phyloP scores from a whole-genome alignment of 768 basidiomycete species.

The Gyrodon lividus region DNA sequence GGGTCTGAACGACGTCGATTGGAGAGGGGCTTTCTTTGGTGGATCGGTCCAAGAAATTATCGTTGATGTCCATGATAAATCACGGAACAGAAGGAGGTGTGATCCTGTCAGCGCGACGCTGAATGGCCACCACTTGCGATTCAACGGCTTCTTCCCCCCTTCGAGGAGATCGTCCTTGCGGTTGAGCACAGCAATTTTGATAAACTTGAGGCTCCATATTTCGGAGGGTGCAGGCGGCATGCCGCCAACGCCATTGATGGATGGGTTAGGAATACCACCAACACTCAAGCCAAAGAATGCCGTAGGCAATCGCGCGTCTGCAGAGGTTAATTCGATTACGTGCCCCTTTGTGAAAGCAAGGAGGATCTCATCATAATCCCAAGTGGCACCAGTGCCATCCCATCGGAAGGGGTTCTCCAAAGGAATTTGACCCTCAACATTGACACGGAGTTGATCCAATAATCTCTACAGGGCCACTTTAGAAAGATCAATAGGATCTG shows the following conservation, averaged over 20 bases:
- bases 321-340: conserved; percentile 52
- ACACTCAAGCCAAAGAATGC: conserved; percentile 44
- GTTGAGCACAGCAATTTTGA: conserved; percentile 77
- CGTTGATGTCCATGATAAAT: conserved; percentile 53
- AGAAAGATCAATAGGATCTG: conserved; percentile 2
- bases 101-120: conserved; percentile 85
- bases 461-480: conserved; percentile 46
- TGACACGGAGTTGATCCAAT: conserved; percentile 65
- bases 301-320: conserved; percentile 40
- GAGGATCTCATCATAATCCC: conserved; percentile 67
- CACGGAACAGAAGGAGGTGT: conserved; percentile 88
- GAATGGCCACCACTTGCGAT: conserved; percentile 87
- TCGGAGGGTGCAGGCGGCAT: conserved; percentile 28
- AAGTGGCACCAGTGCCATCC: conserved; percentile 61
- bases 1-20: conserved; percentile 56
- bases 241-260: conserved; percentile 27
- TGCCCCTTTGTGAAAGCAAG: conserved; percentile 60
- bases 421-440: conserved; percentile 60
- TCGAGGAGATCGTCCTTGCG: conserved; percentile 80
- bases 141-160: conserved; percentile 71
- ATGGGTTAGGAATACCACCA: conserved; percentile 33
- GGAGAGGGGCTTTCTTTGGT: conserved; percentile 37
- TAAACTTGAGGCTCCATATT: conserved; percentile 58
- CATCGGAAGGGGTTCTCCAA: conserved; percentile 63
- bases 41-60: conserved; percentile 44